Percentiles rank a stretch among this genome's conserved stretches.
phyloP scores from a whole-genome alignment of 306 rosid species.

The Medicago ruthenica region DNA sequence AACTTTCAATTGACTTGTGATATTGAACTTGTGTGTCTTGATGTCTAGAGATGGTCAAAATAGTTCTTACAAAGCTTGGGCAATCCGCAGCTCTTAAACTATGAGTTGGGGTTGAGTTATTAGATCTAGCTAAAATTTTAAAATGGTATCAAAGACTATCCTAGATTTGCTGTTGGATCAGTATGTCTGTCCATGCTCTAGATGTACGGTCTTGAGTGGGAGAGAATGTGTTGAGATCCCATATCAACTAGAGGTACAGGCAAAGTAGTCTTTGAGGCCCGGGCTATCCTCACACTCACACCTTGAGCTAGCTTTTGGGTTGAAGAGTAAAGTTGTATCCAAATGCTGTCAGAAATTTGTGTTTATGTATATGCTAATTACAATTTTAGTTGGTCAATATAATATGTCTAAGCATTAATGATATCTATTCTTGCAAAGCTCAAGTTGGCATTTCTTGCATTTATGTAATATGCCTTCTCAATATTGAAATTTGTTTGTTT shows the following conservation, averaged over 20 bases:
- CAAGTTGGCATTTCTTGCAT: neutral
- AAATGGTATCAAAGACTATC: neutral
- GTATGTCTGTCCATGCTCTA: neutral
- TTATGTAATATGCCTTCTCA: slow-evolving; percentile 3
- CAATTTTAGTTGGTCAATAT: slow-evolving; percentile 23
- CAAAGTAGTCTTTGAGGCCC: slow-evolving; percentile 4
- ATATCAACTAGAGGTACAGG: neutral
- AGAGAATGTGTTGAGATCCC: neutral
- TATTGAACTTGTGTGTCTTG: slow-evolving; percentile 7
- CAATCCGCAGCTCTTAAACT: neutral
- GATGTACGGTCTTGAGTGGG: neutral
- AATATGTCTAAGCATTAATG: slow-evolving; percentile 16
- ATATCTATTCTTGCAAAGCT: neutral
- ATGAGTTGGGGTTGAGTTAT: neutral
- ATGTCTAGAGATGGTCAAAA: neutral
- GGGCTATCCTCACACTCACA: neutral
- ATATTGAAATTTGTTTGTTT: slow-evolving; percentile 22
- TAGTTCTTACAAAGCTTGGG: neutral
- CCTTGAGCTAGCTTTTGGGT: slow-evolving; percentile 1
- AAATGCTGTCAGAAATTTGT: slow-evolving; percentile 6
- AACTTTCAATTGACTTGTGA: neutral
- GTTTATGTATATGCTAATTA: slow-evolving; percentile 1
- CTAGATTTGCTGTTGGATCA: neutral
- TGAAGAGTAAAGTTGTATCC: neutral
- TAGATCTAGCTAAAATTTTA: slow-evolving; percentile 8